Conservation (phyloP, 148 eudicot genomes). For the Agrostemma githago region DNA sequence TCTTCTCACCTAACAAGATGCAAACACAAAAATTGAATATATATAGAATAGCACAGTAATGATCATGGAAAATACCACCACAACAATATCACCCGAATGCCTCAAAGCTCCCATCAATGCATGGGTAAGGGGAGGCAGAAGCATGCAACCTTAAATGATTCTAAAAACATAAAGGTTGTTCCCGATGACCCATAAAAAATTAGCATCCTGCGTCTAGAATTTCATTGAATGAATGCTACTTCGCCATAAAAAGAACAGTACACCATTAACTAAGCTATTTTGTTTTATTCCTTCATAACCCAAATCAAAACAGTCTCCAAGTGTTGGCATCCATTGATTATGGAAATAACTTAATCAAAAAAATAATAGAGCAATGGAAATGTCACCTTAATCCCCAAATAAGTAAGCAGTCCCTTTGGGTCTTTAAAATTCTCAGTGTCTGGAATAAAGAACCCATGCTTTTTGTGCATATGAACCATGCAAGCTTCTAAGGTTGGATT, state of each 20-base stretch:
- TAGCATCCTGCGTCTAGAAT: too few relatives aligned
- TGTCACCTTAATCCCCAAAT: slow-evolving; percentile 81
- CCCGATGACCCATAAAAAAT: neutral
- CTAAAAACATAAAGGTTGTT: neutral
- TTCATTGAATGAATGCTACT: too few relatives aligned
- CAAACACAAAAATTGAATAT: neutral
- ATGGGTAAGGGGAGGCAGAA: neutral
- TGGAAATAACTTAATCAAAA: neutral
- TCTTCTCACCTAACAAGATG: slow-evolving; percentile 63
- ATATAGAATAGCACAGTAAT: neutral
- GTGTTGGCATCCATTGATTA: neutral
- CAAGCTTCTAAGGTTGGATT: slow-evolving; percentile 70
- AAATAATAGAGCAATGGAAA: neutral
- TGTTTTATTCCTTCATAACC: neutral
- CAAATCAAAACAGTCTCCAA: neutral
- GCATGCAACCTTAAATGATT: neutral
- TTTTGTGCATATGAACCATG: slow-evolving; percentile 96
- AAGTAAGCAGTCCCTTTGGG: slow-evolving; percentile 83
- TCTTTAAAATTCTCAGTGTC: slow-evolving; percentile 93
- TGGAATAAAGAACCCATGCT: slow-evolving; percentile 93
- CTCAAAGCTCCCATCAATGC: neutral
- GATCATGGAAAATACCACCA: neutral
- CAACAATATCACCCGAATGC: neutral
- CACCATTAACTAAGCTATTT: neutral
- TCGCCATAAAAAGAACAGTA: too few relatives aligned